Base-by-base conservation (phyloP, 129 eudicot genomes). In the Daucus carota region DNA sequence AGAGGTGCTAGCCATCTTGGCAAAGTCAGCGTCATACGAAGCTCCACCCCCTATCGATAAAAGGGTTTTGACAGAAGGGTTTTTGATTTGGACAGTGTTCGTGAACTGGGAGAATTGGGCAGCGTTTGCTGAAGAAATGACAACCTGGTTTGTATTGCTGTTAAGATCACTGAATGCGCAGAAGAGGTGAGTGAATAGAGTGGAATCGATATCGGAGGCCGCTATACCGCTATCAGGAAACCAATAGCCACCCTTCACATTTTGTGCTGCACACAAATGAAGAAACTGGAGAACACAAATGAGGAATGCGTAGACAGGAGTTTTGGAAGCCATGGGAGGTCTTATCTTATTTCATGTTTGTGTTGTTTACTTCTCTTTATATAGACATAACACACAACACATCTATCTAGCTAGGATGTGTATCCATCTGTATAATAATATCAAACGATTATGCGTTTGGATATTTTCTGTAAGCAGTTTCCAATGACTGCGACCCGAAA, bases 131-230 rank as follows among this genome's bases (percentile, higher is more conserved):
- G 81, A 31, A 43, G 79, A 22, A 42, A 90, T 59, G 10, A 76
- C 24, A 38, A 88, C 63, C 60, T 86, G 85, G 42, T 80, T 60
- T 48, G 89, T 86, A 26, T 75, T 32, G 48, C 83, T n/a, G 50
- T 90, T 54, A 17, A 90, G 77, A 67, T 73, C 36, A 4, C 89
- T 89, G 13, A 88, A 90, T 36, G 91, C 96, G 42, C 89, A 90
- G 32, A 90, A 78, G 50, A 90, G 89, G 78, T 88, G 96, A 26
- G 93, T 90, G 85, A 88, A 90, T 41, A 80, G 89, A 54, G 85
- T 76, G 29, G 96, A 82, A 70, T 90, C 80, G 29, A 90, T 86
- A 69, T 70, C 73, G 0, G 89, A 75, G 15, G 74, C 69, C 0
- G 87, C 68, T n/a, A 59, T 46, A 13, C 60, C 81, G 69, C 92